These are phyloP conservation scores for Hypoxylon rubiginosum DNA, from an alignment of 2,329 filamentous ascomycete genomes.

Conservation along the genomic window DNA sequence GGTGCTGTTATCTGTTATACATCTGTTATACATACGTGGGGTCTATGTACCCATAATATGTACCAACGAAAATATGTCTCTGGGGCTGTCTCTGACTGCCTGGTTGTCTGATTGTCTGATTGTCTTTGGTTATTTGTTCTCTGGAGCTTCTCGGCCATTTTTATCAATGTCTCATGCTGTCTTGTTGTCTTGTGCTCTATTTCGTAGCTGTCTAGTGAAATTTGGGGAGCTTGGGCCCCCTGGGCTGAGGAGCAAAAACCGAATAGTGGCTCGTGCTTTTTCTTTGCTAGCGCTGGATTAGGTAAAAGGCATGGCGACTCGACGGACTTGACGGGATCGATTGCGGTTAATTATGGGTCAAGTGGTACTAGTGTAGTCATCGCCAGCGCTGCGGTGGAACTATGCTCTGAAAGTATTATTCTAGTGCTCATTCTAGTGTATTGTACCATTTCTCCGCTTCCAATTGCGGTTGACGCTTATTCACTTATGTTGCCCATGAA, in stretches of 20 bases:
- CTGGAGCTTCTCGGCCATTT: slow-evolving; percentile 10
- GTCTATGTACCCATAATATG: slow-evolving; percentile 1
- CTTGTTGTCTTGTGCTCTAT: too few relatives aligned
- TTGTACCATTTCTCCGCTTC: slow-evolving; percentile 13
- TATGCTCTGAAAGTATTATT: not conserved
- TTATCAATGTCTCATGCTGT: not conserved
- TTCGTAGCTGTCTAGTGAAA: slow-evolving; percentile 1
- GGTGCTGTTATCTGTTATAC: slow-evolving; percentile 8
- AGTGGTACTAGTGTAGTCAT: not conserved
- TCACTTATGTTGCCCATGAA: slow-evolving; percentile 16
- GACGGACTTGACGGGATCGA: slow-evolving; percentile 34
- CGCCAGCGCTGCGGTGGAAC: not conserved
- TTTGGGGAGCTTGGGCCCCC: slow-evolving; percentile 9
- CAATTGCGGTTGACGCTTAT: slow-evolving; percentile 28
- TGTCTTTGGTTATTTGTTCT: slow-evolving; percentile 7
- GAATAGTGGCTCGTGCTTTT: slow-evolving; percentile 20
- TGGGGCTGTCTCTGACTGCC: slow-evolving; percentile 8
- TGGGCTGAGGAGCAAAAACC: not conserved
- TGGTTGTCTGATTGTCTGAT: too few relatives aligned
- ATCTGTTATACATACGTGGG: not conserved
- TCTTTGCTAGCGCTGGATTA: slow-evolving; percentile 12
- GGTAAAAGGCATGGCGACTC: slow-evolving; percentile 11
- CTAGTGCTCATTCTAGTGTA: slow-evolving; percentile 1
- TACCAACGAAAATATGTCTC: slow-evolving; percentile 15
- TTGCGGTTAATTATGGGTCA: slow-evolving; percentile 42